Evolutionary conservation across 768 basidiomycete species (phyloP).

Genomic region (Steccherinum ochraceum): DNA sequence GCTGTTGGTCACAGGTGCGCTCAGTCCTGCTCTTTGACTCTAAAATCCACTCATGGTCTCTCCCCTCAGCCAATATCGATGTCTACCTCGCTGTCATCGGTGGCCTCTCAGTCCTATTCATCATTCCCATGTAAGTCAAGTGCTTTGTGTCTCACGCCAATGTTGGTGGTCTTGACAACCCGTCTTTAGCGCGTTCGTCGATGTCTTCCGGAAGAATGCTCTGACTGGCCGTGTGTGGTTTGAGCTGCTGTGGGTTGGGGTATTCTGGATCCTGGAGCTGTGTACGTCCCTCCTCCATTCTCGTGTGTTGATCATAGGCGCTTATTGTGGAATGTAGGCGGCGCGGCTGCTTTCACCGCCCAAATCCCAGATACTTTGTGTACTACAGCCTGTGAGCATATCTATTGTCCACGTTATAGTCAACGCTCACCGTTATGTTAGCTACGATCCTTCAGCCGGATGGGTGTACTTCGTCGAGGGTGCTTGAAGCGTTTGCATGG

Average conservation of each 20-base stretch:
- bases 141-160: neutral
- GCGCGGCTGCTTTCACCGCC: slow-evolving; percentile 42
- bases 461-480: slow-evolving; percentile 45
- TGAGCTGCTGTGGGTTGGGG: slow-evolving; percentile 54
- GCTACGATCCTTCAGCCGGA: neutral
- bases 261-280: slow-evolving; percentile 54
- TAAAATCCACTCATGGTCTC: neutral
- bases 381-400: slow-evolving; percentile 18
- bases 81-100: slow-evolving; percentile 56
- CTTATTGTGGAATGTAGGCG: slow-evolving; percentile 31
- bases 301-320: slow-evolving; percentile 4
- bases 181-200: slow-evolving; percentile 50
- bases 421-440: neutral
- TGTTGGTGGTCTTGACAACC: neutral
- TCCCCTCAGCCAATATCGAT: slow-evolving; percentile 40
- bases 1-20: slow-evolving; percentile 15
- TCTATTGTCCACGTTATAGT: neutral
- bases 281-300: slow-evolving; percentile 33
- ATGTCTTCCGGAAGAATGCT: slow-evolving; percentile 44
- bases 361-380: slow-evolving; percentile 33
- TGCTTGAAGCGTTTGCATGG: slow-evolving; percentile 61
- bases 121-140: slow-evolving; percentile 50
- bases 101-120: slow-evolving; percentile 47
- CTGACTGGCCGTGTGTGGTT: slow-evolving; percentile 65
- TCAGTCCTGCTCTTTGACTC: neutral